Conservation (phyloP, 2,329 filamentous ascomycete species). For the Nigrospora oryzae region DNA sequence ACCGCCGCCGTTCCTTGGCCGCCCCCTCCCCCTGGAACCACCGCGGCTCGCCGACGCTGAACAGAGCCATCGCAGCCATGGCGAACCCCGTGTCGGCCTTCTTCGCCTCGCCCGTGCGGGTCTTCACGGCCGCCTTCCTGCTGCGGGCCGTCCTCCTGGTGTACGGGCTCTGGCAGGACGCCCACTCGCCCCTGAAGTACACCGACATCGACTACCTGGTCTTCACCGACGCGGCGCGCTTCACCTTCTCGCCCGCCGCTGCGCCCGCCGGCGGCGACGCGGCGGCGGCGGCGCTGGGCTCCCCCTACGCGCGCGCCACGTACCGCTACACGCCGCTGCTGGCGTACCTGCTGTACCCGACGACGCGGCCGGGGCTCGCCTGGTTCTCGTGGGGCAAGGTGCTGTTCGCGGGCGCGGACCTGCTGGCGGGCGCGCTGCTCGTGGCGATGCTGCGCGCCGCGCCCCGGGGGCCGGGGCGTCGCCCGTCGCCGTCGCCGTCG, state of each 20-base stretch:
- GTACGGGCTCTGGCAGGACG: slow-evolving; percentile 90
- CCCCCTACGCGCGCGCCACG: slow-evolving; percentile 83
- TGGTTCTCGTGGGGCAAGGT: slow-evolving; percentile 83
- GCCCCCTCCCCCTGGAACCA: too few species aligned
- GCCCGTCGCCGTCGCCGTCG: too few species aligned
- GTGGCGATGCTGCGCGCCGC: slow-evolving; percentile 28
- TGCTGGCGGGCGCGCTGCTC: slow-evolving; percentile 66
- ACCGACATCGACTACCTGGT: slow-evolving; percentile 98
- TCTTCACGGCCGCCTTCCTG: slow-evolving; percentile 49
- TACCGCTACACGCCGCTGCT: slow-evolving; percentile 95
- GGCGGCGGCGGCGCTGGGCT: too few species aligned
- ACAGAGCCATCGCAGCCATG: slow-evolving; percentile 6
- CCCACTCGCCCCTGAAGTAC: slow-evolving; percentile 87
- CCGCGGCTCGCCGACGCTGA: too few species aligned
- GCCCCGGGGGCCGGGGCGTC: too few species aligned
- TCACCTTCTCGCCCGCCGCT: slow-evolving; percentile 24
- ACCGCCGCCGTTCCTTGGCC: too few species aligned
- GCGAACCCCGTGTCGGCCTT: slow-evolving; percentile 18
- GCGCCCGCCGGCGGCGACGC: too few species aligned
- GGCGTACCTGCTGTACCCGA: slow-evolving; percentile 84
- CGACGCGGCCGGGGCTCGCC: slow-evolving; percentile 33
- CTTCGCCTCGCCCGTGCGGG: slow-evolving; percentile 31
- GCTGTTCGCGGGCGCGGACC: slow-evolving; percentile 75
- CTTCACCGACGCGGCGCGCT: slow-evolving; percentile 90
- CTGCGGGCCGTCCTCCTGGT: slow-evolving; percentile 69